Evolutionary conservation across 2,329 filamentous ascomycete species (phyloP), one percentile per base, ranked within the genome.

Genomic region (Zasmidium cellare): DNA sequence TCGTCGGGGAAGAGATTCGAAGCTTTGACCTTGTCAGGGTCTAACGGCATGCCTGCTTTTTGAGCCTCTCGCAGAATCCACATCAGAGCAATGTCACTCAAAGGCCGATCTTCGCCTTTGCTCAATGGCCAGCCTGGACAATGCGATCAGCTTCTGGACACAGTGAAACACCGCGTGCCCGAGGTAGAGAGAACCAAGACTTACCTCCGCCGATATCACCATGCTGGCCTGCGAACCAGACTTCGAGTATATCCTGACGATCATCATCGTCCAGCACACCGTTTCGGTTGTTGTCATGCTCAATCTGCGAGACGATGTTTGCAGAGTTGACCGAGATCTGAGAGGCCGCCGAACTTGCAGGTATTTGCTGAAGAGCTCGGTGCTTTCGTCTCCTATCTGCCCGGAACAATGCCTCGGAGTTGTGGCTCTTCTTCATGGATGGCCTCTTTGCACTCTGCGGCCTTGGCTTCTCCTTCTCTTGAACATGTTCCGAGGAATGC

Each of bases 221-320:
- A 62, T 96, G 90, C 51, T 67, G 62, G n/a, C 66, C 65, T 19
- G 89, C 81, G 67, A 94, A 94, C 87, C 88, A 90, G 0, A 93
- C 83, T 67, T 94, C 90, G 58, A 90, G 83, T 49, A 93, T 88
- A 64, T 93, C 88, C 67, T 92, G 89, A 1, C 81, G 22, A 20
- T 59, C 38, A 22, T 59, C 73, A 12, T 71, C 71, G 28, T 72
- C 69, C 22, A 63, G 60, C 2, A 65, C 66, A n/a, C 67, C 73
- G 14, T 71, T 69, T 23, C 70, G 68, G 23, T 64, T 63, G 5
- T 67, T 66, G 18, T 68, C 55, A 12, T 60, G 47, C 46, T 57
- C 18, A 28, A 28, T 41, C 9, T 25, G 53, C 9, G 18, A 41
- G 5, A 55, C 53, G 7, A 58, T 57, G 5, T 54, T 58, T 9